Evolutionary conservation across 2,329 filamentous ascomycete species (phyloP), one percentile per base, ranked within the genome.

Genomic region (Fulvia fulva): DNA sequence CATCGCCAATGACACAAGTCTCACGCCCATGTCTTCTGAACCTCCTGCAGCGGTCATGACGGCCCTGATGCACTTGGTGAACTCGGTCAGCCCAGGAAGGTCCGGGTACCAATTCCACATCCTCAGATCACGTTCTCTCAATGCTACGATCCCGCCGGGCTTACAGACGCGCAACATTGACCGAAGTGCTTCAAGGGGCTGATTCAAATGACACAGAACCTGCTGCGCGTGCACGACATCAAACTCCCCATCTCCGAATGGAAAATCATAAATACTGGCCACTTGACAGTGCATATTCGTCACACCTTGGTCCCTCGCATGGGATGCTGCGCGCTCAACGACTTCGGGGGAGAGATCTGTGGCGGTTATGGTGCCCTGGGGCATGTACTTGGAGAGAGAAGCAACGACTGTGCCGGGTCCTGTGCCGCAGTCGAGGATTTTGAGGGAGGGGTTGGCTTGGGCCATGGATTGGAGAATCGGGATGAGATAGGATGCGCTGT

Each of bases 151-250:
- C 2, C 83, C 83, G 3, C 80, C 80, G 5, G 71, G 69, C 64
- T 81, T 83, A 22, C 75, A 71, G 1, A 86, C 80, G 0, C 80
- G 76, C 12, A 77, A 74, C 80, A 86, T 82, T 65, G 83, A 81
- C 22, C 72, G 70, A 58, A 86, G 68, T 2, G 80, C 78, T 1
- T 70, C 66, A 0, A 81, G 70, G 0, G 83, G 83, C 59, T 81
- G 75, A 22, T 73, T 69, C 3, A 86, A 71, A 68, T 87, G 84
- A 62, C 80, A 77, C 9, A 87, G 73, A 3, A 86, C 78, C 66
- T 86, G 83, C 64, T 84, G 81, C 23, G 77, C 79, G 64, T 81
- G 80, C 6, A 86, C 82, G n/a, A 87, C 69, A 63, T 87, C 84
- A 61, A 86, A 87, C 2, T 26, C 74, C 68, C 26, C 74, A 56